Evolutionary conservation across 768 basidiomycete genomes (phyloP).

Genomic region (Boletus tomentosulus): DNA sequence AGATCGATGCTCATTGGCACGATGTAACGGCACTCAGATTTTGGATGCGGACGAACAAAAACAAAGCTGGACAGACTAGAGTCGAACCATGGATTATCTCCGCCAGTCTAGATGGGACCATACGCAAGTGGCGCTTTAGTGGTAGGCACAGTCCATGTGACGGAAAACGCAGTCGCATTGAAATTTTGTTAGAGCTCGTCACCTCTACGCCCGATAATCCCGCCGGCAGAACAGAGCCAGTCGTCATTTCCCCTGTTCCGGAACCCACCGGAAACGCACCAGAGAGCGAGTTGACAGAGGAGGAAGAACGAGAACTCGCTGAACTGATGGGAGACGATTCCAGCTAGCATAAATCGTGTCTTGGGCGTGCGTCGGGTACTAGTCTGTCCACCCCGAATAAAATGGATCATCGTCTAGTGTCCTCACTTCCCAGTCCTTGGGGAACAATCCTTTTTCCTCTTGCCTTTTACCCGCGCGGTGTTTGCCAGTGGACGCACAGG

Average conservation of each 20-base stretch:
- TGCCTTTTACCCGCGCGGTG: constrained; percentile 27
- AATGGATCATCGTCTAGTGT: constrained; percentile 50
- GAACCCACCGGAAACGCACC: constrained; percentile 28
- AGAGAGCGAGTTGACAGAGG: constrained; percentile 59
- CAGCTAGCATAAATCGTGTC: constrained; percentile 2
- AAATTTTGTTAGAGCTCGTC: constrained; percentile 20
- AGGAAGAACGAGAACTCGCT: constrained; percentile 86
- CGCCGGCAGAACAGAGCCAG: constrained; percentile 12
- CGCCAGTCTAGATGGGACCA: constrained; percentile 79
- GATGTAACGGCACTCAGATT: constrained; percentile 74
- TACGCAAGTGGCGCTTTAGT: constrained; percentile 79
- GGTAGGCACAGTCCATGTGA: constrained; percentile 34
- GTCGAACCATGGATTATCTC: constrained; percentile 81
- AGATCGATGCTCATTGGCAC: constrained; percentile 86
- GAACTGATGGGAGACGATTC: constrained; percentile 56
- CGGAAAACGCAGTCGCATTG: background rate
- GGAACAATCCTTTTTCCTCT: constrained; percentile 43
- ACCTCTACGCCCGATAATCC: constrained; percentile 23
- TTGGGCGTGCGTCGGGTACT: background rate
- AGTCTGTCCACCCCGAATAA: constrained; percentile 40
- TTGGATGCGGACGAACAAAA: constrained; percentile 57
- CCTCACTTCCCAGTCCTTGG: constrained; percentile 44
- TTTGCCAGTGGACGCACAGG: too few relatives aligned
- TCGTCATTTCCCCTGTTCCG: constrained; percentile 26
- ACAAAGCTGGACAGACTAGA: constrained; percentile 42